Evolutionary conservation across 495 filamentous ascomycete species (phyloP).

Genomic region (Talaromyces ruber): DNA sequence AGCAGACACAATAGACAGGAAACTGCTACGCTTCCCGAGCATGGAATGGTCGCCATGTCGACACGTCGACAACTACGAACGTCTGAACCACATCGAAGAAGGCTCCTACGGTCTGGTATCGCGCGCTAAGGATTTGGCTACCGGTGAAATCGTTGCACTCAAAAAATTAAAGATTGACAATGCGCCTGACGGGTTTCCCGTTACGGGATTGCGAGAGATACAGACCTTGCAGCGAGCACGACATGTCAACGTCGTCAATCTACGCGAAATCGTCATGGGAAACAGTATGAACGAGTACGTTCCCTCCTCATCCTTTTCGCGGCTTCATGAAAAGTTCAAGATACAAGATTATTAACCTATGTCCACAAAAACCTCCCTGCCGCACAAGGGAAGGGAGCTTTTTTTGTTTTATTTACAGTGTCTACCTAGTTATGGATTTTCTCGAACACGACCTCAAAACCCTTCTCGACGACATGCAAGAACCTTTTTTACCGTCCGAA

Average conservation of each 20-base stretch:
- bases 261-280: constrained; percentile 83
- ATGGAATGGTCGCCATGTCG: constrained; percentile 65
- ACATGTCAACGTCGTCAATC: constrained; percentile 69
- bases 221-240: constrained; percentile 53
- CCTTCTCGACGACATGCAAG: constrained; percentile 85
- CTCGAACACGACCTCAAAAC: constrained; percentile 96
- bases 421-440: constrained; percentile 97
- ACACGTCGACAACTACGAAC: constrained; percentile 83
- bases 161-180: constrained; percentile 93
- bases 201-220: constrained; percentile 89
- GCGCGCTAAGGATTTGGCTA: constrained; percentile 67
- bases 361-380: background rate
- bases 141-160: constrained; percentile 81
- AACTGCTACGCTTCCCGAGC: constrained; percentile 61
- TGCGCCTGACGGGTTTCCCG: constrained; percentile 76
- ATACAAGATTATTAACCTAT: constrained; percentile 16
- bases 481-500: constrained; percentile 89
- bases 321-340: constrained; percentile 19
- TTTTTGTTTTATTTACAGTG: constrained; percentile 38
- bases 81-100: constrained; percentile 94
- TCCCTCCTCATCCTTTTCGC: background rate
- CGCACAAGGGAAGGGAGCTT: constrained; percentile 5
- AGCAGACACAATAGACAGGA: constrained; percentile 17
- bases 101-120: constrained; percentile 94
- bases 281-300: constrained; percentile 68